Percentiles rank a stretch among this genome's conserved stretches.
These are phyloP conservation scores for Suillus subluteus DNA, from an alignment of 768 basidiomycete genomes.

Conservation along the genomic window DNA sequence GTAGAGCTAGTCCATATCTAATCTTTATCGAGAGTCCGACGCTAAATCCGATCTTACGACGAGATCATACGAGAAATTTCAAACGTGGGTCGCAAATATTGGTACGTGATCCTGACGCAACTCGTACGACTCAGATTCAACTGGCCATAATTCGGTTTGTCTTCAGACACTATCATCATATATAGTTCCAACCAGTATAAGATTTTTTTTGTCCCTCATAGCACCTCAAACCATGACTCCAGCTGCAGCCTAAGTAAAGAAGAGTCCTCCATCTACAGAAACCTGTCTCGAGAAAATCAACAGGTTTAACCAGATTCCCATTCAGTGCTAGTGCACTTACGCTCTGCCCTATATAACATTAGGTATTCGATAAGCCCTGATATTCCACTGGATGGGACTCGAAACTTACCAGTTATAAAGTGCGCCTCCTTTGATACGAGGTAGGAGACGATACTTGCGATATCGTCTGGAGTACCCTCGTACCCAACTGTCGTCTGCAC, in stretches of 20 bases:
- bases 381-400: neutral
- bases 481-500: constrained; percentile 13
- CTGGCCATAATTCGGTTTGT: neutral
- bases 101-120: neutral
- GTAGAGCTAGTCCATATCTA: constrained; percentile 3
- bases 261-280: neutral
- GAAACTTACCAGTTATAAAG: constrained; percentile 32
- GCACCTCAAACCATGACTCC: neutral
- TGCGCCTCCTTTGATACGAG: constrained; percentile 33
- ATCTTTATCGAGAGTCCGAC: constrained; percentile 9
- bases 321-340: neutral
- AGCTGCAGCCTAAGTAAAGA: neutral
- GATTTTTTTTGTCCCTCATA: neutral
- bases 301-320: neutral
- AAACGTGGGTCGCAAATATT: neutral
- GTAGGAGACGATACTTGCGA: constrained; percentile 34
- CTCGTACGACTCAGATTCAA: neutral
- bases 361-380: neutral
- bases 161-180: neutral
- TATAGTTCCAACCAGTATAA: neutral
- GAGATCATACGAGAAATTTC: constrained; percentile 6
- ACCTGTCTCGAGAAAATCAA: neutral
- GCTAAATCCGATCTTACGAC: neutral
- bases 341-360: neutral
- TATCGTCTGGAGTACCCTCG: constrained; percentile 21